Conservation (phyloP, 2,329 filamentous ascomycete species). For the Fusarium annulatum region DNA sequence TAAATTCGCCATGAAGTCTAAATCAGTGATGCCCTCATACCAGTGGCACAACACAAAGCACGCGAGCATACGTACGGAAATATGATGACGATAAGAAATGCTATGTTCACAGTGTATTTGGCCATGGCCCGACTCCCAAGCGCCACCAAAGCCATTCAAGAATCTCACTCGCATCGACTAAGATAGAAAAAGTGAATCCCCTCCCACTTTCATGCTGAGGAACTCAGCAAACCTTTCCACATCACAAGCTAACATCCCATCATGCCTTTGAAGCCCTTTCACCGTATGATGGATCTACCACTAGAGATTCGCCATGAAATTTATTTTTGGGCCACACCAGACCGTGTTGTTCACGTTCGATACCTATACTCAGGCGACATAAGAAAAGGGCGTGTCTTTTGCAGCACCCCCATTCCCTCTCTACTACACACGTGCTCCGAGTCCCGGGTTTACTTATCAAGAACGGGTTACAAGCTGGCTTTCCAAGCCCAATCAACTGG, state of each 20-base stretch:
- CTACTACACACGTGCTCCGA: neutral
- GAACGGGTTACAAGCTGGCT: neutral
- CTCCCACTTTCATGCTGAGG: neutral
- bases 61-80: too few relatives aligned
- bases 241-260: neutral
- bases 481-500: neutral
- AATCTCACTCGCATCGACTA: neutral
- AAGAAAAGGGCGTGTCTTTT: too few relatives aligned
- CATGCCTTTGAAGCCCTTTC: neutral
- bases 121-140: neutral
- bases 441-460: accelerated
- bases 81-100: neutral
- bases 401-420: neutral
- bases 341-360: neutral
- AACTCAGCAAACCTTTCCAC: neutral
- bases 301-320: neutral
- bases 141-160: neutral
- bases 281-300: neutral
- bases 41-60: neutral
- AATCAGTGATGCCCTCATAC: neutral
- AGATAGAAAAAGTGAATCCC: neutral
- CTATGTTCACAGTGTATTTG: too few relatives aligned
- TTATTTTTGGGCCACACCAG: neutral
- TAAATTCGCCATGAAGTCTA: too few relatives aligned
- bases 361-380: too few relatives aligned